phyloP scores from a whole-genome alignment of 2,329 filamentous ascomycete species.

The Zasmidium citrigriseum region DNA sequence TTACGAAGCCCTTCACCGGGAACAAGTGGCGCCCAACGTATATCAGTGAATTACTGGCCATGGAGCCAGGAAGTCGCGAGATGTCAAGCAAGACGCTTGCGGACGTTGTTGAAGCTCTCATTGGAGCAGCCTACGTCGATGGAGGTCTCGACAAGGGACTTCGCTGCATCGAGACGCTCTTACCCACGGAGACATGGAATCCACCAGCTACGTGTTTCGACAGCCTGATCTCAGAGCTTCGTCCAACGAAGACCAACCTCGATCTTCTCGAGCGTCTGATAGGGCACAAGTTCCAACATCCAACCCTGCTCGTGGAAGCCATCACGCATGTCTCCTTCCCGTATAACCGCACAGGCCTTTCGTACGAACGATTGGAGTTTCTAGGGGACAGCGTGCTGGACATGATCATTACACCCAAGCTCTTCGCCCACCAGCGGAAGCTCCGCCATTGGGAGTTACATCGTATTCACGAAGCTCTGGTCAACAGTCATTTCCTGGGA shows the following conservation, averaged over 20 bases:
- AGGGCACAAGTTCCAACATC: conserved; percentile 70
- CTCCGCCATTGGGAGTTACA: conserved; percentile 69
- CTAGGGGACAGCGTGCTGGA: conserved; percentile 86
- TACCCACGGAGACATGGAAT: conserved; percentile 53
- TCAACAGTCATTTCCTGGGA: conserved; percentile 78
- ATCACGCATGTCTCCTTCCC: conserved; percentile 66
- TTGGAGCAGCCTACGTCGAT: conserved; percentile 72
- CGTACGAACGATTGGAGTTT: conserved; percentile 80
- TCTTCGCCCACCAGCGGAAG: conserved; percentile 56
- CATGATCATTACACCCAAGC: conserved; percentile 65
- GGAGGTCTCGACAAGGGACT: conserved; percentile 67
- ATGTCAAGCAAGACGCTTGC: conserved; percentile 79
- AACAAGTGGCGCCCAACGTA: conserved; percentile 72
- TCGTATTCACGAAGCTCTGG: conserved; percentile 70
- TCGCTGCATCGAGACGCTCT: conserved; percentile 65
- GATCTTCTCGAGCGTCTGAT: conserved; percentile 64
- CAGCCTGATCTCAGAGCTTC: conserved; percentile 44
- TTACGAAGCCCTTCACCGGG: conserved; percentile 67
- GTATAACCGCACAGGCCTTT: conserved; percentile 45
- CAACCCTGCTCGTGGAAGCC: conserved; percentile 71
- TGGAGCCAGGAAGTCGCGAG: conserved; percentile 33
- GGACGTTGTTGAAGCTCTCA: conserved; percentile 82
- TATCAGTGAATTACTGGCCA: conserved; percentile 45
- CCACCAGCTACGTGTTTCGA: conserved; percentile 13
- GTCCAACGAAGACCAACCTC: conserved; percentile 44